Conservation (phyloP, 2,329 filamentous ascomycete species). For the Cladosporium sp. region DNA sequence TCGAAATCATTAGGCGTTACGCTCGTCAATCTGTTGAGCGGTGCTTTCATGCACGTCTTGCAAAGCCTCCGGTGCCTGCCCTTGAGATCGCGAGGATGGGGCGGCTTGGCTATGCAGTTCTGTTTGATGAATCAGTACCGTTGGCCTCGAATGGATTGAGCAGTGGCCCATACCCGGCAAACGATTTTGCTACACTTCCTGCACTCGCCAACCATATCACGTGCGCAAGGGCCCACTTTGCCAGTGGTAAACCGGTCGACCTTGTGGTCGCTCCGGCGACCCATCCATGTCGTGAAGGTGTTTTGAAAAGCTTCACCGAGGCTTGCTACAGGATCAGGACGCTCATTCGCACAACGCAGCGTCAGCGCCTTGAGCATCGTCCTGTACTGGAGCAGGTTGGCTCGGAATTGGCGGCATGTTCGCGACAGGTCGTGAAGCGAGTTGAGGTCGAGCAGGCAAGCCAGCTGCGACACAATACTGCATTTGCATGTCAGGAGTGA, state of each 20-base stretch:
- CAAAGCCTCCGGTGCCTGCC: conserved; percentile 79
- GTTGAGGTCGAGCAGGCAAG: conserved; percentile 75
- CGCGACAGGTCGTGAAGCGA: conserved; percentile 75
- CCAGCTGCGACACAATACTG: conserved; percentile 72
- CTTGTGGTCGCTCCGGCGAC: conserved; percentile 22
- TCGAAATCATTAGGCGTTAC: neutral
- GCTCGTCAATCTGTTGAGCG: conserved; percentile 41
- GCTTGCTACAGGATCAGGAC: neutral
- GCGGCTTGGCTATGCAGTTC: conserved; percentile 88
- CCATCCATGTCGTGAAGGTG: conserved; percentile 16
- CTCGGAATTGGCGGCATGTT: conserved; percentile 73
- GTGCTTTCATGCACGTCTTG: conserved; percentile 64
- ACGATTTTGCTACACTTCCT: conserved; percentile 69
- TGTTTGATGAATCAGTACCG: conserved; percentile 31
- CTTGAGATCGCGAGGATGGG: conserved; percentile 58
- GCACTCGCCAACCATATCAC: conserved; percentile 81
- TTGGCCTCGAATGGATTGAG: too few species aligned
- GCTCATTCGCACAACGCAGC: conserved; percentile 72
- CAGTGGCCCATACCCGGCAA: conserved; percentile 60
- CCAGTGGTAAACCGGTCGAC: conserved; percentile 48
- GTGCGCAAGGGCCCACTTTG: conserved; percentile 72
- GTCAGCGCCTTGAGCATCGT: conserved; percentile 66
- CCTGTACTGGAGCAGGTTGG: conserved; percentile 72
- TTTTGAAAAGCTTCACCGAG: neutral
- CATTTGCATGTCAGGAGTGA: conserved; percentile 24